Conservation (phyloP, 768 basidiomycete species). For the Naganishia randhawae region DNA sequence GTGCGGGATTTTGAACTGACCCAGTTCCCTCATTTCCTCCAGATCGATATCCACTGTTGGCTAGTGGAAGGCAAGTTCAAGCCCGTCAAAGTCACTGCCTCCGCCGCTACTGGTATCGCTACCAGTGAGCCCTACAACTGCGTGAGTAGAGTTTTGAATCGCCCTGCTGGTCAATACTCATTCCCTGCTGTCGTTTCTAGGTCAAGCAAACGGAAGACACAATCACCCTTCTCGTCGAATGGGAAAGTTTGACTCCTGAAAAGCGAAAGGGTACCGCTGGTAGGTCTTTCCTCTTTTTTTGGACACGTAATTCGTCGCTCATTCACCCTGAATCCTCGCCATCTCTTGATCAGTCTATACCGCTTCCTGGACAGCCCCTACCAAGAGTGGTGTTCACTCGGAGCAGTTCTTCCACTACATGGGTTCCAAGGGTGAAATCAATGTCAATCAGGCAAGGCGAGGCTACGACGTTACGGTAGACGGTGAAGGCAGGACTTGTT, state of each 20-base stretch:
- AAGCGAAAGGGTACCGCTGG: slow-evolving; percentile 71
- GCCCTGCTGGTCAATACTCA: not conserved
- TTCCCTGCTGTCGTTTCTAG: slow-evolving; percentile 3
- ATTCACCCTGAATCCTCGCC: not conserved
- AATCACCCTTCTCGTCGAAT: slow-evolving; percentile 89
- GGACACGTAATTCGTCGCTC: not conserved
- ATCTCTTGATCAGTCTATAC: slow-evolving; percentile 63
- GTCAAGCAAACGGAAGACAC: slow-evolving; percentile 80
- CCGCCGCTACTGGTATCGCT: slow-evolving; percentile 85
- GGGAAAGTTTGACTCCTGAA: slow-evolving; percentile 73
- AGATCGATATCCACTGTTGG: slow-evolving; percentile 61
- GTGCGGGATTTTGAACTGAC: slow-evolving; percentile 61
- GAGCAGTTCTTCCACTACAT: slow-evolving; percentile 94
- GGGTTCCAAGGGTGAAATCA: slow-evolving; percentile 91
- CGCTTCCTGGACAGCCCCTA: slow-evolving; percentile 88
- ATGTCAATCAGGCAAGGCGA: slow-evolving; percentile 87
- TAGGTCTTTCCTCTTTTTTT: not conserved
- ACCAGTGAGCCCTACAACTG: slow-evolving; percentile 84
- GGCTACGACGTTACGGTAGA: slow-evolving; percentile 87
- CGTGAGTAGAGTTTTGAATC: slow-evolving; percentile 46
- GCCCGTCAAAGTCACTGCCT: slow-evolving; percentile 68
- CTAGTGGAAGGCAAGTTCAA: slow-evolving; percentile 52
- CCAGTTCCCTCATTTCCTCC: slow-evolving; percentile 37
- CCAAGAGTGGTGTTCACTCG: slow-evolving; percentile 79
- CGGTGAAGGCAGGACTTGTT: slow-evolving; percentile 73